Conservation (phyloP, 139 green algal genomes). For the Chlorella sp. region DNA sequence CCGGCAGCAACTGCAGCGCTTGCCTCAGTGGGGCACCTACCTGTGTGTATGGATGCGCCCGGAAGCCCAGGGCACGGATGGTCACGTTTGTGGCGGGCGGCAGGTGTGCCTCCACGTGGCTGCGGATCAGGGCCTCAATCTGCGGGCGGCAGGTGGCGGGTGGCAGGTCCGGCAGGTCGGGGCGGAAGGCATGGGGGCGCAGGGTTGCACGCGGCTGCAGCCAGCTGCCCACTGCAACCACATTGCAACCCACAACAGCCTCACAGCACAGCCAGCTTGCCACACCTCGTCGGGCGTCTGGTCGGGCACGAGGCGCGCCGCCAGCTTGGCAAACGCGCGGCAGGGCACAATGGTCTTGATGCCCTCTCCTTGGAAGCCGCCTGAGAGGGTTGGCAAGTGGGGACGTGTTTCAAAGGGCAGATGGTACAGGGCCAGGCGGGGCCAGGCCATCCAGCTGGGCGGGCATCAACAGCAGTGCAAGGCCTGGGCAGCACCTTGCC, state of each 20-base stretch:
- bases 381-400: background rate
- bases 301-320: conserved; percentile 64
- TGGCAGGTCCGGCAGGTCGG: background rate
- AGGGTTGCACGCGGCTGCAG: too few species aligned
- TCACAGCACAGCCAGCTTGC: conserved; percentile 5
- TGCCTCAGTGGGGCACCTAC: background rate
- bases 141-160: background rate
- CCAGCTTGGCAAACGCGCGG: conserved; percentile 66
- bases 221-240: too few species aligned
- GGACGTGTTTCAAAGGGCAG: background rate
- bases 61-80: conserved; percentile 58
- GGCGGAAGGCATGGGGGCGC: background rate
- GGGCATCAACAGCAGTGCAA: too few species aligned
- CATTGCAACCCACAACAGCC: too few species aligned
- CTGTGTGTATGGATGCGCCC: conserved; percentile 47
- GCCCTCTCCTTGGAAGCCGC: conserved; percentile 51
- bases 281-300: conserved; percentile 48
- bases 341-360: conserved; percentile 79
- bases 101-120: conserved; percentile 40
- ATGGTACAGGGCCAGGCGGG: background rate
- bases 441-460: too few species aligned
- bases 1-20: too few species aligned
- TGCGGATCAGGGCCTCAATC: conserved; percentile 31
- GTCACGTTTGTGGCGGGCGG: conserved; percentile 51
- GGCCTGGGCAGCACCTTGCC: too few species aligned